phyloP scores from a whole-genome alignment of 768 basidiomycete genomes.

The Hypholoma fasciculare region DNA sequence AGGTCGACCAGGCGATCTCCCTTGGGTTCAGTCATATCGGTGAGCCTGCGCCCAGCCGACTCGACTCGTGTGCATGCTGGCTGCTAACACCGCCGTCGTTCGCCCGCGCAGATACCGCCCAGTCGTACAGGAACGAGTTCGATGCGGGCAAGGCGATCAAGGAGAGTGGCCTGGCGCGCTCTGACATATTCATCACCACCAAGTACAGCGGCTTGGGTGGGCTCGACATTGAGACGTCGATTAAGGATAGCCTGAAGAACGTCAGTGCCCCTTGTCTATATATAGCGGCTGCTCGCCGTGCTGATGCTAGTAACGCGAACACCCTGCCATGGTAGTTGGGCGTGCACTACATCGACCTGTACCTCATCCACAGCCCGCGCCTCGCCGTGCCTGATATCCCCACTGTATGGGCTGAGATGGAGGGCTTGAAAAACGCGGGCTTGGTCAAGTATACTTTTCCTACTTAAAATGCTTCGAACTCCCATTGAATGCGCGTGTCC shows the following conservation, averaged over 20 bases:
- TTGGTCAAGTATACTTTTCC: constrained; percentile 45
- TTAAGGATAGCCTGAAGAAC: constrained; percentile 54
- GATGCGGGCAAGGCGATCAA: constrained; percentile 55
- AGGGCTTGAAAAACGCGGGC: constrained; percentile 55
- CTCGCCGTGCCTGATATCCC: constrained; percentile 59
- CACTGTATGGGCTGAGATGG: constrained; percentile 64
- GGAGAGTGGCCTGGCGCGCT: constrained; percentile 56
- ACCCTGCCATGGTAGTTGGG: constrained; percentile 45
- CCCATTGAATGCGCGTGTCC: background rate
- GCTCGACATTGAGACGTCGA: constrained; percentile 54
- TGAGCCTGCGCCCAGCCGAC: constrained; percentile 23
- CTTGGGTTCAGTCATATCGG: constrained; percentile 66
- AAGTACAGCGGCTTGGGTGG: constrained; percentile 57
- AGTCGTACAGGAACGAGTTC: constrained; percentile 58
- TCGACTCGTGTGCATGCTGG: background rate
- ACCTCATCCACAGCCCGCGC: constrained; percentile 64
- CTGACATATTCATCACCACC: constrained; percentile 64
- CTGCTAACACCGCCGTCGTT: background rate
- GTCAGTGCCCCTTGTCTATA: constrained; percentile 30
- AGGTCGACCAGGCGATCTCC: constrained; percentile 62
- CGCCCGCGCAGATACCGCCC: constrained; percentile 52
- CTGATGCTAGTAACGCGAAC: too few species aligned
- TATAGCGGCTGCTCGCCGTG: background rate
- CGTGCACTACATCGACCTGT: constrained; percentile 65
- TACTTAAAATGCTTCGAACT: too few species aligned